These are phyloP conservation scores for Hypoxylon sp. DNA, from an alignment of 2,329 filamentous ascomycete genomes.

Conservation along the genomic window DNA sequence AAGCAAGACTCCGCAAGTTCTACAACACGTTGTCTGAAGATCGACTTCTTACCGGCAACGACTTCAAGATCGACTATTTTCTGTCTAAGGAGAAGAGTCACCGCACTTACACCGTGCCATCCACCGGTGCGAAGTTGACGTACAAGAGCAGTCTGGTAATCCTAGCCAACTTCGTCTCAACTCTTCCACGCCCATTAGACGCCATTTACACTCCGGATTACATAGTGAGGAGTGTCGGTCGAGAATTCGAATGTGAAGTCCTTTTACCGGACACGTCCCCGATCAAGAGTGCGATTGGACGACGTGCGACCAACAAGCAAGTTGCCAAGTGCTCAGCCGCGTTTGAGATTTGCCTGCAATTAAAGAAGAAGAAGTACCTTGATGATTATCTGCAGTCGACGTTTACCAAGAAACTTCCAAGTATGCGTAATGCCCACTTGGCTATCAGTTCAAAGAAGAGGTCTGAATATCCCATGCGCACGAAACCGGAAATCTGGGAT, in stretches of 20 bases:
- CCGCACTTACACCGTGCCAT: constrained; percentile 69
- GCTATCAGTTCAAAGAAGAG: constrained; percentile 84
- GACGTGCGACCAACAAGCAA: constrained; percentile 74
- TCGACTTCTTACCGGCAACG: constrained; percentile 72
- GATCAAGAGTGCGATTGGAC: constrained; percentile 74
- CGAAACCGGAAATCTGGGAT: constrained; percentile 83
- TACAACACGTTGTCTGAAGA: constrained; percentile 81
- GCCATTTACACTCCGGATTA: constrained; percentile 65
- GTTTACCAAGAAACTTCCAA: constrained; percentile 77
- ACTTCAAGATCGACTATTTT: constrained; percentile 68
- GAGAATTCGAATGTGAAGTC: constrained; percentile 80
- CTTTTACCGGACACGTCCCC: constrained; percentile 81
- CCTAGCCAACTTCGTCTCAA: constrained; percentile 79
- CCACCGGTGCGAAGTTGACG: constrained; percentile 82
- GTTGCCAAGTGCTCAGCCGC: constrained; percentile 90
- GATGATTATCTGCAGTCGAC: constrained; percentile 80
- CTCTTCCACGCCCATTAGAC: constrained; percentile 65
- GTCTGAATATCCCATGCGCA: constrained; percentile 79
- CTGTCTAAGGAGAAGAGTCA: constrained; percentile 63
- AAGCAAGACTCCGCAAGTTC: constrained; percentile 77
- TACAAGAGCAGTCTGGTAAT: constrained; percentile 79
- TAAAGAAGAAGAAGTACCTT: constrained; percentile 75
- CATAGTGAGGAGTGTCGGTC: constrained; percentile 66
- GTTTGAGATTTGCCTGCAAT: constrained; percentile 80
- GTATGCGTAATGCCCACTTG: constrained; percentile 87